A percentile compares a stretch with the other conserved stretches of the same genome.
phyloP scores from a whole-genome alignment of 495 filamentous ascomycete genomes.

The Patellaria atrata region DNA sequence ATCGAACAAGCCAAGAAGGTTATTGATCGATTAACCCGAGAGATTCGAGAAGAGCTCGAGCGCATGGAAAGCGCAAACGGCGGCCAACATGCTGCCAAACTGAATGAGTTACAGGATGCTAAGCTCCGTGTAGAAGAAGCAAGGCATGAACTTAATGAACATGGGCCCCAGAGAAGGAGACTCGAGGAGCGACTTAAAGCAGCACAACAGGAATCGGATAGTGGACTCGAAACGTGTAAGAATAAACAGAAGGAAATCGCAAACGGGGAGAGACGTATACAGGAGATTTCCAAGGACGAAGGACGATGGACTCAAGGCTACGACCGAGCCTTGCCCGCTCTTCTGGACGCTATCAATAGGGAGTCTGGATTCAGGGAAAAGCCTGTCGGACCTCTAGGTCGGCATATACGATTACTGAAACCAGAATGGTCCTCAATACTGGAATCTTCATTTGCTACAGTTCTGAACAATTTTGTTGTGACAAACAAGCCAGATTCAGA shows the following conservation, averaged over 20 bases:
- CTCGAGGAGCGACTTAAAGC: slow-evolving; percentile 26
- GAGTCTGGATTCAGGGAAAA: slow-evolving; percentile 51
- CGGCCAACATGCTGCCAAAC: slow-evolving; percentile 20
- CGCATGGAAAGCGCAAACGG: slow-evolving; percentile 24
- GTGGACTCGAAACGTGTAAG: slow-evolving; percentile 20
- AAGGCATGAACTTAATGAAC: slow-evolving; percentile 26
- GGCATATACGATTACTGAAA: slow-evolving; percentile 56
- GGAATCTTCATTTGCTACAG: slow-evolving; percentile 53
- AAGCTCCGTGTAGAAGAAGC: slow-evolving; percentile 34
- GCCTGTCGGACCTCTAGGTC: slow-evolving; percentile 75
- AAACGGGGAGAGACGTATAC: slow-evolving; percentile 33
- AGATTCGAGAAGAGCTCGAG: slow-evolving; percentile 18
- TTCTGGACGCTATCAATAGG: slow-evolving; percentile 50
- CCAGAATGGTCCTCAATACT: slow-evolving; percentile 75
- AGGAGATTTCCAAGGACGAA: slow-evolving; percentile 37
- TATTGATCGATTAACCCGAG: slow-evolving; percentile 25
- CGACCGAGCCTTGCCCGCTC: slow-evolving; percentile 41
- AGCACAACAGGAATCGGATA: slow-evolving; percentile 29
- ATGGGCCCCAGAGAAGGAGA: slow-evolving; percentile 22
- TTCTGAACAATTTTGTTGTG: slow-evolving; percentile 65
- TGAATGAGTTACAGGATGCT: slow-evolving; percentile 33
- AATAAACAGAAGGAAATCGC: slow-evolving; percentile 27
- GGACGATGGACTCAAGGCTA: slow-evolving; percentile 41
- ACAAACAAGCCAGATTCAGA: slow-evolving; percentile 54
- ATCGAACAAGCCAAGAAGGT: slow-evolving; percentile 23